Evolutionary conservation across 1,284 basidiomycete genomes (phyloP).

Genomic region (Microbotryum lychnidis-dioicae): DNA sequence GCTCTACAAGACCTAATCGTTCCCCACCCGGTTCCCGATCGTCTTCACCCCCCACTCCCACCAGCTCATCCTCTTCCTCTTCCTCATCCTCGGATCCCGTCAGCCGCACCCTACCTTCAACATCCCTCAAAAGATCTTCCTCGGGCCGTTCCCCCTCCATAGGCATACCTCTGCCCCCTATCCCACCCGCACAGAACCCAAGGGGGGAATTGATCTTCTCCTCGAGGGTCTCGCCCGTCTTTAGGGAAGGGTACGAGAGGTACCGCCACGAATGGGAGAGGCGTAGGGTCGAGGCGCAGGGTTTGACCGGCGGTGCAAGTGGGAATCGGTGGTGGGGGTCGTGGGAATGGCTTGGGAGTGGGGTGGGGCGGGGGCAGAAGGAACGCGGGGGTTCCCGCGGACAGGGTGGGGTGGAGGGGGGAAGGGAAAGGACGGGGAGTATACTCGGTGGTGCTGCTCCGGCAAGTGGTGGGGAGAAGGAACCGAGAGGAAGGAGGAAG

Average conservation of each 20-base stretch:
- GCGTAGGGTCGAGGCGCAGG: conserved; percentile 15
- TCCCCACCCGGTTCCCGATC: conserved; percentile 15
- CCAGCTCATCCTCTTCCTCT: conserved; percentile 33
- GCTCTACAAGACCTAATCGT: not conserved
- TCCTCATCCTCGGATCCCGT: not conserved
- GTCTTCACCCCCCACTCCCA: conserved; percentile 40
- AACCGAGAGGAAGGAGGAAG: not conserved
- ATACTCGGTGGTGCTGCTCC: not conserved
- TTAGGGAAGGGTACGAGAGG: conserved; percentile 85
- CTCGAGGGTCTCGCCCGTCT: conserved; percentile 68
- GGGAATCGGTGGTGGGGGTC: not conserved
- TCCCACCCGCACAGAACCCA: conserved; percentile 80
- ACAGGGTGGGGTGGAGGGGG: not conserved
- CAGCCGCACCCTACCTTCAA: conserved; percentile 32
- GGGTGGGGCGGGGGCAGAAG: not conserved
- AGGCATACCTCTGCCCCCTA: conserved; percentile 57
- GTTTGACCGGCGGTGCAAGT: not conserved
- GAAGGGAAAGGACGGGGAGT: not conserved
- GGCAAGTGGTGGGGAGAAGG: not conserved
- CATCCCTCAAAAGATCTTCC: conserved; percentile 27
- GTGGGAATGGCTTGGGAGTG: not conserved
- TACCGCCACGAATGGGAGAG: conserved; percentile 87
- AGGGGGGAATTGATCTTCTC: conserved; percentile 95
- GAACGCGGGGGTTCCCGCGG: not conserved
- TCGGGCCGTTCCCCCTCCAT: conserved; percentile 31